Evolutionary conservation across 2,329 filamentous ascomycete genomes (phyloP).

Genomic region (Penicillium sp.): DNA sequence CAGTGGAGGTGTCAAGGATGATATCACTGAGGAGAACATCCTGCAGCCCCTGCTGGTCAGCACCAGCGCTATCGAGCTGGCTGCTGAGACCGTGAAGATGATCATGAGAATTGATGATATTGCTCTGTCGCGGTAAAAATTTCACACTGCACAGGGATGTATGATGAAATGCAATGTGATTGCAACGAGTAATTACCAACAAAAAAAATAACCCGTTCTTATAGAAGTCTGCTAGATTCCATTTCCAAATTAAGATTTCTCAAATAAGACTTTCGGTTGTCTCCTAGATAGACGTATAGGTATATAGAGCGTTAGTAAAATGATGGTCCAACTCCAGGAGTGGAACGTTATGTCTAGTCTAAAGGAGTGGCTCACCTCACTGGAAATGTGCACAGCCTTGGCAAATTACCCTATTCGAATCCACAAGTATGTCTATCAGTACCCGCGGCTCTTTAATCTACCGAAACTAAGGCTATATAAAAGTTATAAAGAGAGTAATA

Average conservation of each 20-base stretch:
- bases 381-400: too few relatives aligned
- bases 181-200: conserved; percentile 27
- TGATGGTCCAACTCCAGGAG: too few relatives aligned
- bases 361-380: too few relatives aligned
- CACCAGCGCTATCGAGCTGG: conserved; percentile 95
- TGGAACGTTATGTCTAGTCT: too few relatives aligned
- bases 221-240: background rate
- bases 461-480: too few relatives aligned
- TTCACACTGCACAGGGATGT: conserved; percentile 21
- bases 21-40: conserved; percentile 96
- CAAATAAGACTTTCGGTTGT: background rate
- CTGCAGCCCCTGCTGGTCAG: conserved; percentile 93
- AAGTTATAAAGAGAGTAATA: too few relatives aligned
- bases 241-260: background rate
- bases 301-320: too few relatives aligned
- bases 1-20: conserved; percentile 92
- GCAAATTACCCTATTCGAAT: too few relatives aligned
- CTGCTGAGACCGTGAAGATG: conserved; percentile 98
- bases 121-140: conserved; percentile 51
- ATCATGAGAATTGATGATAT: conserved; percentile 69
- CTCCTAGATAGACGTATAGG: background rate
- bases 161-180: conserved; percentile 27
- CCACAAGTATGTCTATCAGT: too few relatives aligned
- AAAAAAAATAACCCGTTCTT: conserved; percentile 24
- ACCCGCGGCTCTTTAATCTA: too few relatives aligned